Conservation (phyloP, 768 basidiomycete species). For the Termitomyces sp. region DNA sequence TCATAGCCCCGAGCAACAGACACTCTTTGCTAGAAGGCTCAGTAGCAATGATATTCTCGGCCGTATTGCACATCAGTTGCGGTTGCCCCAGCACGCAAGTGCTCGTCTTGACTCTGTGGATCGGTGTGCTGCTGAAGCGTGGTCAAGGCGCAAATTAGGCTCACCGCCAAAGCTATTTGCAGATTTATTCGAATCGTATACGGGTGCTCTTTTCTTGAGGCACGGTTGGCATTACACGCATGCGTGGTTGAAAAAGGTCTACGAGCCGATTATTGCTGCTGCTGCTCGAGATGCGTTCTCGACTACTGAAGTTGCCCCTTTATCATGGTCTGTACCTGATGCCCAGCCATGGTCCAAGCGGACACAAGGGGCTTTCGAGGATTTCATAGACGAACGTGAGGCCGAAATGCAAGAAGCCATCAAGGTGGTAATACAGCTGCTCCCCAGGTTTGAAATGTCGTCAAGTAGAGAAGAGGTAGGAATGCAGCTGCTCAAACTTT, state of each 20-base stretch:
- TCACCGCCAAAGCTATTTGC: conserved; percentile 25
- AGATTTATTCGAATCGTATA: conserved; percentile 26
- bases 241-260: conserved; percentile 19
- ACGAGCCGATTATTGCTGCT: conserved; percentile 16
- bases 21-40: conserved; percentile 19
- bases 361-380: conserved; percentile 2
- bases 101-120: conserved; percentile 18
- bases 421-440: background rate
- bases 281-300: conserved; percentile 19
- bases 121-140: conserved; percentile 10
- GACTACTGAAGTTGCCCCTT: conserved; percentile 3
- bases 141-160: conserved; percentile 11
- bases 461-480: conserved; percentile 19
- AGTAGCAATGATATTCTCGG: conserved; percentile 27
- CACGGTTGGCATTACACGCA: conserved; percentile 19
- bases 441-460: conserved; percentile 10
- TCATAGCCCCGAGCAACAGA: conserved; percentile 22
- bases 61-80: conserved; percentile 21
- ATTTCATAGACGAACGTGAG: conserved; percentile 1
- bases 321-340: conserved; percentile 1
- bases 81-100: conserved; percentile 19
- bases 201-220: conserved; percentile 23
- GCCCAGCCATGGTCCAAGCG: conserved; percentile 1
- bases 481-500: conserved; percentile 22
- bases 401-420: background rate